phyloP scores from a whole-genome alignment of 2,329 filamentous ascomycete genomes.

The Fonsecaea pedrosoi region DNA sequence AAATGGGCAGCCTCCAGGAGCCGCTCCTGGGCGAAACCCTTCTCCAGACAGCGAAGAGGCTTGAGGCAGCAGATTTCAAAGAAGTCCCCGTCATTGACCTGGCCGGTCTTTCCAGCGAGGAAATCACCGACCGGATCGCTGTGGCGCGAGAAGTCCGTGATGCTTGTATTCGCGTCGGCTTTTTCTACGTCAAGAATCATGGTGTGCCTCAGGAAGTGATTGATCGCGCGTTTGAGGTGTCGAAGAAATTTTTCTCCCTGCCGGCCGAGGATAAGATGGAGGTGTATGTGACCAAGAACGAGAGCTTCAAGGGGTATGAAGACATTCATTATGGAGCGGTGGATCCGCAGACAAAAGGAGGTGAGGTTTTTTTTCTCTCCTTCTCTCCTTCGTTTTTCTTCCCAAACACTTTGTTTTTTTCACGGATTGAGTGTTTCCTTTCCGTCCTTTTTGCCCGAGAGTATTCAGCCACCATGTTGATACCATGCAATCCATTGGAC shows the following conservation, averaged over 20 bases:
- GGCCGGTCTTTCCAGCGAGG: background rate
- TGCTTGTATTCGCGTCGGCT: constrained; percentile 32
- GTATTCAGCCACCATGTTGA: background rate
- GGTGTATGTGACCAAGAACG: constrained; percentile 55
- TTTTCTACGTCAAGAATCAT: constrained; percentile 56
- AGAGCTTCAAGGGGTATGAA: constrained; percentile 41
- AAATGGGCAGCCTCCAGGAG: constrained; percentile 15
- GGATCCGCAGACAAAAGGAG: constrained; percentile 27
- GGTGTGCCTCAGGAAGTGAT: constrained; percentile 49
- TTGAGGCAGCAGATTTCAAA: constrained; percentile 13
- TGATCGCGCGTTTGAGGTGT: constrained; percentile 53
- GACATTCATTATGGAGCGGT: constrained; percentile 18
- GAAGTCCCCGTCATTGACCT: constrained; percentile 14
- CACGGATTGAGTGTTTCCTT: background rate
- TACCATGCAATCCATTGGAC: background rate
- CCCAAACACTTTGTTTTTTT: background rate
- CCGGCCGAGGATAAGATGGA: constrained; percentile 55
- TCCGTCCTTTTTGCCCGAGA: background rate
- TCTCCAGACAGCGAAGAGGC: constrained; percentile 16
- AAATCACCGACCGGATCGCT: constrained; percentile 8
- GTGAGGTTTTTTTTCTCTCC: constrained; percentile 1
- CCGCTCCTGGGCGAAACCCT: constrained; percentile 13
- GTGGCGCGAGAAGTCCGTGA: constrained; percentile 11
- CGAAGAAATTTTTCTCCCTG: constrained; percentile 54
- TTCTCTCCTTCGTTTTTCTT: constrained; percentile 16